Percentiles rank a stretch among this genome's conserved stretches.
Evolutionary conservation across 1,284 basidiomycete genomes (phyloP).

Genomic region (Omphalotus olearius): DNA sequence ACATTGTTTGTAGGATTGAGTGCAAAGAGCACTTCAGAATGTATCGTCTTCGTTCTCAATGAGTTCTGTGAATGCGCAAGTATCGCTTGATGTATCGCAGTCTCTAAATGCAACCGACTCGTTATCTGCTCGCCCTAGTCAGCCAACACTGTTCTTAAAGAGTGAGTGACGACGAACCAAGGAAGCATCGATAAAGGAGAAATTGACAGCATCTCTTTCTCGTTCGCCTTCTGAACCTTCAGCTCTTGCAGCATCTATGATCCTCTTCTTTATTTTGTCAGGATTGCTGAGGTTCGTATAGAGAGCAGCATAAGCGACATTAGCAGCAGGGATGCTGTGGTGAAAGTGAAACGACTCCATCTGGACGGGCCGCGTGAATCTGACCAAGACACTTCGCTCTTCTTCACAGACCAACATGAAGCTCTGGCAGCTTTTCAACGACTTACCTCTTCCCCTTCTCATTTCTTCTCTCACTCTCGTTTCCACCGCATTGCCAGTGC

Average conservation of each 20-base stretch:
- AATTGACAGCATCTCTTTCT: conserved; percentile 75
- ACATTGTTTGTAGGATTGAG: conserved; percentile 86
- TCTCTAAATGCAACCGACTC: conserved; percentile 72
- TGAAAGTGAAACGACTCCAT: conserved; percentile 15
- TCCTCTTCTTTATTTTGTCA: conserved; percentile 52
- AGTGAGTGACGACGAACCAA: conserved; percentile 42
- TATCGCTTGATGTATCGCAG: conserved; percentile 77
- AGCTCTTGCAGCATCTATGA: conserved; percentile 64
- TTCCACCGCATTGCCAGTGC: conserved; percentile 11
- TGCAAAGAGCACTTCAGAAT: conserved; percentile 83
- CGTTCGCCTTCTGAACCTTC: conserved; percentile 58
- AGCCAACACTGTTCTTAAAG: background rate
- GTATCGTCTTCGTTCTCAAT: conserved; percentile 73
- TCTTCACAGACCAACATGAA: conserved; percentile 4
- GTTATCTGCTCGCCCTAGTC: conserved; percentile 49
- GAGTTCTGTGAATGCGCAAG: conserved; percentile 56
- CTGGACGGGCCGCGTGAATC: background rate
- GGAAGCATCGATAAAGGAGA: conserved; percentile 81
- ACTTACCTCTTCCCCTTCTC: conserved; percentile 6
- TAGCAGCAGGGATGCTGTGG: conserved; percentile 64
- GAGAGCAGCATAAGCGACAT: conserved; percentile 21
- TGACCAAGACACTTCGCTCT: background rate
- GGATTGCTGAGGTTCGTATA: conserved; percentile 54
- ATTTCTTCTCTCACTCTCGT: conserved; percentile 9
- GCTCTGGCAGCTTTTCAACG: conserved; percentile 15